Evolutionary conservation across 83 land plant genomes (phyloP), one percentile per base, ranked within the genome.

Genomic region (Diphasiastrum complanatum): DNA sequence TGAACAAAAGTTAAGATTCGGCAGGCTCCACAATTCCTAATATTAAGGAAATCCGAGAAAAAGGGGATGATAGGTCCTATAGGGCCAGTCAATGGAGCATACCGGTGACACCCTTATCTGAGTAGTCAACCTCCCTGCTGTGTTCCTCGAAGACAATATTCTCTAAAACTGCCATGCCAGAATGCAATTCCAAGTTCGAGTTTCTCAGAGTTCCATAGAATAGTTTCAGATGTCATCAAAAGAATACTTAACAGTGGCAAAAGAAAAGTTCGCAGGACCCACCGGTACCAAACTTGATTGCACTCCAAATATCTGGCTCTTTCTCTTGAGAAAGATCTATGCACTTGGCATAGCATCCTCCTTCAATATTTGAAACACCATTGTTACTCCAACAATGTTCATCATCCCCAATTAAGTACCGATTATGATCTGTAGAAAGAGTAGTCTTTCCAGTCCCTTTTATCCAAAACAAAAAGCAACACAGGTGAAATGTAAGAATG

Each of bases 211-310:
- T n/a, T n/a, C n/a, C n/a, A n/a, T n/a, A n/a, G n/a, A n/a, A n/a
- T n/a, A n/a, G n/a, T n/a, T n/a, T n/a, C n/a, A n/a, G n/a, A n/a
- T n/a, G n/a, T n/a, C n/a, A n/a, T n/a, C n/a, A n/a, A n/a, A n/a
- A n/a, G n/a, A n/a, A n/a, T n/a, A n/a, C n/a, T n/a, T n/a, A n/a
- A n/a, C n/a, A n/a, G n/a, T n/a, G n/a, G n/a, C n/a, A n/a, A n/a
- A n/a, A n/a, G n/a, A n/a, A n/a, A n/a, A n/a, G n/a, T n/a, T n/a
- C n/a, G n/a, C n/a, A 38, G 14, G 8, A 47, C 68, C 26, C 32
- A 65, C 68, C 68, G 1, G 70, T 67, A 28, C 70, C 70, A 34
- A 67, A 67, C 63, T 67, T 67, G 66, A 67, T 67, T 26, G 70
- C 70, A 47, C 57, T 58, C 63, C 61, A 67, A 28, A 67, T 67